Evolutionary conservation across 2,329 filamentous ascomycete species (phyloP).

Genomic region (Uncinocarpus reesii): DNA sequence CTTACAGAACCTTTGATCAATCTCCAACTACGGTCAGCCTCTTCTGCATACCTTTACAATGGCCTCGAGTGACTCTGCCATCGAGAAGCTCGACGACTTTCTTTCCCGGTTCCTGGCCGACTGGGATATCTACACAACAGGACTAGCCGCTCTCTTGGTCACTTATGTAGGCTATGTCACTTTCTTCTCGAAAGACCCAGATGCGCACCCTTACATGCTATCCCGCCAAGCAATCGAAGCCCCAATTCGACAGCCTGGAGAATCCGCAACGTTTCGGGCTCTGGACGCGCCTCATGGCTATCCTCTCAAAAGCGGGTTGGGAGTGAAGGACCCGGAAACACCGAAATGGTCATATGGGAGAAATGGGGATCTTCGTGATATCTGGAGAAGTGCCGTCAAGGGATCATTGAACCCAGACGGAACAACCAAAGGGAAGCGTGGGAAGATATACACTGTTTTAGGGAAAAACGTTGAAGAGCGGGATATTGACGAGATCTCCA

Average conservation of each 20-base stretch:
- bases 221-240: constrained; percentile 72
- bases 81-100: constrained; percentile 61
- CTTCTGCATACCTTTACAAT: constrained; percentile 23
- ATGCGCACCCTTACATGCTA: constrained; percentile 84
- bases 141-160: constrained; percentile 57
- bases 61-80: constrained; percentile 41
- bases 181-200: constrained; percentile 64
- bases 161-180: constrained; percentile 61
- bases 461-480: constrained; percentile 68
- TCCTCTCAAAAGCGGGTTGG: constrained; percentile 64
- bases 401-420: constrained; percentile 57
- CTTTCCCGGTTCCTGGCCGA: constrained; percentile 60
- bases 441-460: constrained; percentile 66
- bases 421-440: constrained; percentile 49
- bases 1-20: not conserved
- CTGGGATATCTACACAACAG: constrained; percentile 73
- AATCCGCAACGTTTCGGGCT: constrained; percentile 79
- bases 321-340: constrained; percentile 68
- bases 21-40: not conserved
- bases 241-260: constrained; percentile 67
- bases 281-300: constrained; percentile 76
- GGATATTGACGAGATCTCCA: constrained; percentile 59
- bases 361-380: constrained; percentile 80
- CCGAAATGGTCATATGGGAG: constrained; percentile 75
- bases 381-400: constrained; percentile 66